phyloP scores from a whole-genome alignment of 495 filamentous ascomycete genomes.

The Chaetomium cochliodes region DNA sequence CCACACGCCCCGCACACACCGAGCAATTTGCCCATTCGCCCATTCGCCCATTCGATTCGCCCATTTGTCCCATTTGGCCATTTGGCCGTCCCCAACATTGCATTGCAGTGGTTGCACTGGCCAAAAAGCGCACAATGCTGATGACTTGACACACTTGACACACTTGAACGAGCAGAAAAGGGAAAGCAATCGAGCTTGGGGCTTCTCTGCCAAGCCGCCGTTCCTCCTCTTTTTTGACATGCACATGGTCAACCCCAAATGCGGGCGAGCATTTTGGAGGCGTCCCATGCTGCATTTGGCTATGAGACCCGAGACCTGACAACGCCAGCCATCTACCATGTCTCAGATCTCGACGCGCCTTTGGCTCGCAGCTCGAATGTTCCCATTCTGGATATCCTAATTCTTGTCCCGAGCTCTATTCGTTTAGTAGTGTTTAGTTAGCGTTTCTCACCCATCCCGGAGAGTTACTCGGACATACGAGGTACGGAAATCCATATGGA shows the following conservation, averaged over 20 bases:
- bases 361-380: not conserved
- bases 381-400: not conserved
- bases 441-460: not conserved
- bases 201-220: too few relatives aligned
- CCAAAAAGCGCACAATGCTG: slow-evolving; percentile 2
- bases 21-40: not conserved
- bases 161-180: too few relatives aligned
- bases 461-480: too few relatives aligned
- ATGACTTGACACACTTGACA: too few relatives aligned
- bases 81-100: not conserved
- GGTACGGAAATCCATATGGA: not conserved
- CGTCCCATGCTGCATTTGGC: not conserved
- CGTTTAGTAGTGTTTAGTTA: not conserved
- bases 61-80: too few relatives aligned
- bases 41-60: too few relatives aligned
- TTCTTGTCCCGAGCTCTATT: not conserved
- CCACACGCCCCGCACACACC: slow-evolving; percentile 1
- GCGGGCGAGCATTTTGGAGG: not conserved
- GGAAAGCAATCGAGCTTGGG: too few relatives aligned
- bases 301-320: not conserved
- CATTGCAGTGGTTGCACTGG: not conserved
- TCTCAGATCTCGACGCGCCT: not conserved
- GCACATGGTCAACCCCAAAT: too few relatives aligned
- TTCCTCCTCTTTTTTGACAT: too few relatives aligned
- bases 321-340: not conserved